Percentiles rank a stretch among this genome's conserved stretches.
phyloP scores from a whole-genome alignment of 2,329 filamentous ascomycete species.

The Thelonectria blattea region DNA sequence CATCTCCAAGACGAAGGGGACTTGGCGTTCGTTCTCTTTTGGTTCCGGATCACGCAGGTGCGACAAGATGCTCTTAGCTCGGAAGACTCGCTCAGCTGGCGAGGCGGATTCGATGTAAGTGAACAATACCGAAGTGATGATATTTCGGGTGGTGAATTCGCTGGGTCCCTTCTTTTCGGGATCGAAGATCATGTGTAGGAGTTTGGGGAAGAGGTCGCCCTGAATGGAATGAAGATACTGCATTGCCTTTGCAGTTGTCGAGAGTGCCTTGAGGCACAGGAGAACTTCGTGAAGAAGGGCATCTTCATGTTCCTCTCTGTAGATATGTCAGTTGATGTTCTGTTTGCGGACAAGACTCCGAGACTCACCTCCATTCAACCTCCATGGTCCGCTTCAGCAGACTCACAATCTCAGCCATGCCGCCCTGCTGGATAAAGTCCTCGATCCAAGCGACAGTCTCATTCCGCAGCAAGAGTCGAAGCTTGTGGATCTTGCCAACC shows the following conservation, averaged over 20 bases:
- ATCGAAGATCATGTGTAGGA: conserved; percentile 90
- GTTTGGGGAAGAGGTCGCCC: conserved; percentile 79
- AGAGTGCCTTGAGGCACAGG: conserved; percentile 91
- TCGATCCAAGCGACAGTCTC: conserved; percentile 97
- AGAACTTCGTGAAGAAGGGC: conserved; percentile 89
- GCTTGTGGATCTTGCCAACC: conserved; percentile 93
- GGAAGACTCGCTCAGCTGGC: conserved; percentile 65
- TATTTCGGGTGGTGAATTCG: conserved; percentile 91
- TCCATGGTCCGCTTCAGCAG: conserved; percentile 91
- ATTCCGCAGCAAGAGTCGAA: conserved; percentile 86
- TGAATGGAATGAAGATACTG: conserved; percentile 83
- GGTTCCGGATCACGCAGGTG: conserved; percentile 83
- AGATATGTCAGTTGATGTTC: conserved; percentile 17
- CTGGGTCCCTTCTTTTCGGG: conserved; percentile 98
- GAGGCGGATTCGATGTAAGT: conserved; percentile 79
- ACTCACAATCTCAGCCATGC: conserved; percentile 89
- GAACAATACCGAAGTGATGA: conserved; percentile 88
- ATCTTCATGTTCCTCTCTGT: conserved; percentile 93
- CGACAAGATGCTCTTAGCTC: conserved; percentile 75
- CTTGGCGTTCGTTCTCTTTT: conserved; percentile 75
- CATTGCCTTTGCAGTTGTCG: conserved; percentile 86
- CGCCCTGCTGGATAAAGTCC: conserved; percentile 84
- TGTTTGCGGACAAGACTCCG: neutral
- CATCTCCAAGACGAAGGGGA: conserved; percentile 91
- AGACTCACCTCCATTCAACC: conserved; percentile 87